Conservation (phyloP, 768 basidiomycete genomes). For the Suillus sp. region DNA sequence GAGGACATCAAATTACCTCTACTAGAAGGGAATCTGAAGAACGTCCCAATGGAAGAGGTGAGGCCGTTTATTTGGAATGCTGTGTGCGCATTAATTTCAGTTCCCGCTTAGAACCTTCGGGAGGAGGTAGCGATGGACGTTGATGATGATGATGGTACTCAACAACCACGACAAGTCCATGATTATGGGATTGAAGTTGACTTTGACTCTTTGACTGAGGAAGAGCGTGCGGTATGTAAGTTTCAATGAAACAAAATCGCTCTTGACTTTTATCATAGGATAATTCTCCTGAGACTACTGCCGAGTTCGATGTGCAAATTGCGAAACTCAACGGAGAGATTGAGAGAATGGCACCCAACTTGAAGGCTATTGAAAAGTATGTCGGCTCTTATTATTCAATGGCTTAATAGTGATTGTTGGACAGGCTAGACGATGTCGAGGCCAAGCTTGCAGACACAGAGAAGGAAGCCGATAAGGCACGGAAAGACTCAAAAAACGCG, state of each 20-base stretch:
- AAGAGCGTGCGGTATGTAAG: constrained; percentile 63
- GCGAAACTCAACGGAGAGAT: constrained; percentile 76
- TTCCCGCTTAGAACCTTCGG: constrained; percentile 61
- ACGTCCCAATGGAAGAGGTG: constrained; percentile 95
- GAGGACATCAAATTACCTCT: constrained; percentile 96
- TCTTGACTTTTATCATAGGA: too few relatives aligned
- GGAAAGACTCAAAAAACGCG: constrained; percentile 82
- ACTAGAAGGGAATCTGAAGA: too few relatives aligned
- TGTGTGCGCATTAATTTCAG: constrained; percentile 12
- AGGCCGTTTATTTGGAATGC: constrained; percentile 13
- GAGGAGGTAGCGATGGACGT: constrained; percentile 92
- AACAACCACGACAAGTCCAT: constrained; percentile 66
- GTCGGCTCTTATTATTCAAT: constrained; percentile 24
- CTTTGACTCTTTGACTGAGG: constrained; percentile 73
- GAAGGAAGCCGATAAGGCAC: constrained; percentile 89
- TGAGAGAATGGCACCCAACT: constrained; percentile 91
- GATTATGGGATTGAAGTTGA: constrained; percentile 92
- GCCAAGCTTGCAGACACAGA: constrained; percentile 87
- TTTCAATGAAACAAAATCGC: constrained; percentile 43
- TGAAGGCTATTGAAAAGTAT: constrained; percentile 93
- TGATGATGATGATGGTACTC: constrained; percentile 84
- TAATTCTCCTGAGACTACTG: too few relatives aligned
- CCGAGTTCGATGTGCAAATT: constrained; percentile 73
- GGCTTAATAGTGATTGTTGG: neutral
- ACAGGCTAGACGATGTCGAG: too few relatives aligned